A percentile compares a stretch with the other conserved stretches of the same genome.
Evolutionary conservation across 192 early-diverging fungal species (phyloP).

Genomic region (Globomyces pollinis-pini): DNA sequence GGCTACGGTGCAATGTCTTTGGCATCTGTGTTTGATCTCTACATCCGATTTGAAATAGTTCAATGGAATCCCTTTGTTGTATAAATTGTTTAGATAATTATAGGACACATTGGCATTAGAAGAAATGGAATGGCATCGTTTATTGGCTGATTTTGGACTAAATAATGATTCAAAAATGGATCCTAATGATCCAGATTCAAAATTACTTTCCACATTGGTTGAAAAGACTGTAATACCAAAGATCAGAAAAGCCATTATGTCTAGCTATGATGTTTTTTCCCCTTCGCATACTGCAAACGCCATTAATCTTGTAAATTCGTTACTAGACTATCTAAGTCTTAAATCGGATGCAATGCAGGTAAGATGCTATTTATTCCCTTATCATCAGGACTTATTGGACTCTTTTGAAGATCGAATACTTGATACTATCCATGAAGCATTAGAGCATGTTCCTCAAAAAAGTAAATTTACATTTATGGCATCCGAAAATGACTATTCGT

Average conservation of each 20-base stretch:
- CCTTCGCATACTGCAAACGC: conserved; percentile 1
- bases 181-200: conserved; percentile 10
- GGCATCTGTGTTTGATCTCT: conserved; percentile 21
- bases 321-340: neutral
- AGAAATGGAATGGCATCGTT: conserved; percentile 21
- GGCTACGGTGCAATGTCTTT: conserved; percentile 23
- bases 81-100: neutral
- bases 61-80: conserved; percentile 16
- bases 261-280: conserved; percentile 18
- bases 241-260: neutral
- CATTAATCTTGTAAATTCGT: neutral
- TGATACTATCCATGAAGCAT: neutral
- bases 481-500: no score
- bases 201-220: conserved; percentile 16
- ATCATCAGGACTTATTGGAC: conserved; percentile 1
- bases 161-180: neutral
- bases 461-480: no score
- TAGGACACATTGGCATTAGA: conserved; percentile 10
- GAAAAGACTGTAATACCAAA: conserved; percentile 23
- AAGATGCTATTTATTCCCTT: neutral
- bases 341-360: neutral
- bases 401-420: conserved; percentile 4
- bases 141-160: conserved; percentile 12
- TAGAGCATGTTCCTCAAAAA: conserved; percentile 1
- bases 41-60: conserved; percentile 25